Conservation (phyloP, 2,329 filamentous ascomycete genomes). For the Geosmithia morbida region DNA sequence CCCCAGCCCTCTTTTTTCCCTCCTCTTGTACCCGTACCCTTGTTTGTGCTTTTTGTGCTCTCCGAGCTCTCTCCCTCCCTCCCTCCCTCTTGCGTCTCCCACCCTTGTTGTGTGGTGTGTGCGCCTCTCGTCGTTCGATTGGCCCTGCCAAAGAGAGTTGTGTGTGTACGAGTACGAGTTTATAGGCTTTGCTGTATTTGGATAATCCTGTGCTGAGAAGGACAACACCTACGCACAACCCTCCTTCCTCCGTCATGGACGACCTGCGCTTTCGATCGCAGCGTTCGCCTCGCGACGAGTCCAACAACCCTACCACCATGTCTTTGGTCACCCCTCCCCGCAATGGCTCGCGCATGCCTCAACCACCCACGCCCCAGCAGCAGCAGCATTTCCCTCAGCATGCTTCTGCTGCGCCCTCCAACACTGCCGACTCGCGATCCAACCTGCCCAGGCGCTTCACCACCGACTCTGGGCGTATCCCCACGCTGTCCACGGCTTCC, state of each 20-base stretch:
- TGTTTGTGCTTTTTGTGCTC: not conserved
- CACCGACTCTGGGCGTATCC: conserved; percentile 74
- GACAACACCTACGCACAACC: not conserved
- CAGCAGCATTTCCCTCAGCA: conserved; percentile 14
- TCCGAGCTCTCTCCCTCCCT: not conserved
- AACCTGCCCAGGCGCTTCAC: conserved; percentile 86
- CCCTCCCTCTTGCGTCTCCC: not conserved
- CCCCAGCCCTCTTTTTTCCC: conserved; percentile 1
- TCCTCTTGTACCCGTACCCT: not conserved
- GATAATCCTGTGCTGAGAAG: not conserved
- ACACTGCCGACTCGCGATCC: conserved; percentile 54
- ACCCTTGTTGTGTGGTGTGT: not conserved
- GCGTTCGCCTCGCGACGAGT: conserved; percentile 63
- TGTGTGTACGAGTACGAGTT: no score
- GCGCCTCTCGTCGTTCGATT: not conserved
- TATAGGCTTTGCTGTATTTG: not conserved
- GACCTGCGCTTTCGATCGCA: conserved; percentile 50
- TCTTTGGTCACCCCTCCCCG: conserved; percentile 62
- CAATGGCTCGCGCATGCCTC: conserved; percentile 49
- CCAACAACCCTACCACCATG: conserved; percentile 35
- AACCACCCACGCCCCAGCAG: conserved; percentile 28
- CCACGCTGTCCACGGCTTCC: conserved; percentile 47
- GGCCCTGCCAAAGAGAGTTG: not conserved
- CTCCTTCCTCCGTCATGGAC: conserved; percentile 1
- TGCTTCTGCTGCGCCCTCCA: conserved; percentile 1